Base-by-base conservation (phyloP, 768 basidiomycete species). In the Auricularia sp. region DNA sequence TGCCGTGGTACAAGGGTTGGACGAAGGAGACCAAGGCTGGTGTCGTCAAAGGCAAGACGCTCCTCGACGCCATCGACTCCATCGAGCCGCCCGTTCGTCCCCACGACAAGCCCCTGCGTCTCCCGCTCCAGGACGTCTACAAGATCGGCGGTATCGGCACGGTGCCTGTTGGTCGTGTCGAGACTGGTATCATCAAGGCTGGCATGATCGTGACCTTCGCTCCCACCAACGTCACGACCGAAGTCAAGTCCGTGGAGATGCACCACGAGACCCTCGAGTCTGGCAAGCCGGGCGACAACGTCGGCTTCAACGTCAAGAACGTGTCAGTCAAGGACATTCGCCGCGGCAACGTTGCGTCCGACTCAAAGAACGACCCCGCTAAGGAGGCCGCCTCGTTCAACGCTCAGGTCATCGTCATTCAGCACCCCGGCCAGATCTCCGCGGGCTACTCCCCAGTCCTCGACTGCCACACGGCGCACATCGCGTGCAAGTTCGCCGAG, bases 241-340 rank as follows among this genome's bases (percentile, higher is more conserved):
- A 99, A 93, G 97, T 99, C 85, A 98, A 98, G 89, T 98, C 97
- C 73, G 94, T 97, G 78, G 95, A 98, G 82, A 98, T 98, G 96
- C 94, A 96, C 76, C 94, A 95, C 87, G 93, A 95, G 77, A 92
- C 95, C 80, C 94, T 99, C 78, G 87, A 83, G 77, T 83, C 92
- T 79, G 97, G 96, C 81, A 69, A 82, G 68, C 97, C 97, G 67
- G 97, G 97, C 83, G 97, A 99, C 86, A 99, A 99, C 80, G 96
- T 99, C 76, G 93, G 94, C 71, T 98, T 97, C 87, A 97, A 97
- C 88, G 90, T 95, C 83, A 96, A 95, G 89, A 97, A 97, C 92
- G 97, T 99, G 61, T 98, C 97, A 67, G 96, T 99, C 78, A 99
- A 99, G 87, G 97, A 99, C 83, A 98, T 98, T 74, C 94, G 97